Base-by-base conservation (phyloP, 805 yeast genomes). In the Wickerhamomyces silvicola region DNA sequence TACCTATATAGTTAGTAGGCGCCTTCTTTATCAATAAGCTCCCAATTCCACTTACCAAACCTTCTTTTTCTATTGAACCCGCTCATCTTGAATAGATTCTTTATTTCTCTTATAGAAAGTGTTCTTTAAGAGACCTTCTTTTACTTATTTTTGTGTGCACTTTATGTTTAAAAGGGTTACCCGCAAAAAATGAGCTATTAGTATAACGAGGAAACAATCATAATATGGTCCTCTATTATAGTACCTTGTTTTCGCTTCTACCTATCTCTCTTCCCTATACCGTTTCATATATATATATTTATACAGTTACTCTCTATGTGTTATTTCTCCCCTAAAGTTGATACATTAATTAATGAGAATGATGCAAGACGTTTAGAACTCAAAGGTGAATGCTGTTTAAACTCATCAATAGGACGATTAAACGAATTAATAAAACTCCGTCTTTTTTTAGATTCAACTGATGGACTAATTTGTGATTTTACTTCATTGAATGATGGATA, bases 11-110 rank as follows among this genome's bases (percentile, higher is more conserved):
- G 19, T 7, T 11, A 4, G 33, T 30, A 20, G 20, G 28, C 12
- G 18, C 12, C n/a, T n/a, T 11, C 10, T 25, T 7, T 5, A 8
- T 26, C 14, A 7, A 26, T 17, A 3, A 11, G 12, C 10, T 12
- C 11, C 6, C 18, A 15, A 13, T 18, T 13, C 13, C 6, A 45
- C 53, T n/a, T 32, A 47, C 54, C 53, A 32, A 33, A 42, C 22
- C 46, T 39, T 48, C 56, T 50, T 31, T 50, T 50, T 24, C 50
- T 41, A 29, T 45, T 37, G 36, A 48, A 50, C 26, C 53, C 26
- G n/a, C 25, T 31, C 30, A 25, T 31, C 13, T 17, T 21, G 6
- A 5, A 11, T 24, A 10, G 6, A 18, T 13, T 24, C 7, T 24
- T 24, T 10, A 20, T 8, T 20, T 10, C 10, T 8, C 8, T 20